Evolutionary conservation across 2,329 filamentous ascomycete genomes (phyloP), one percentile per base, ranked within the genome.

Genomic region (Trichophyton schoenleinii): DNA sequence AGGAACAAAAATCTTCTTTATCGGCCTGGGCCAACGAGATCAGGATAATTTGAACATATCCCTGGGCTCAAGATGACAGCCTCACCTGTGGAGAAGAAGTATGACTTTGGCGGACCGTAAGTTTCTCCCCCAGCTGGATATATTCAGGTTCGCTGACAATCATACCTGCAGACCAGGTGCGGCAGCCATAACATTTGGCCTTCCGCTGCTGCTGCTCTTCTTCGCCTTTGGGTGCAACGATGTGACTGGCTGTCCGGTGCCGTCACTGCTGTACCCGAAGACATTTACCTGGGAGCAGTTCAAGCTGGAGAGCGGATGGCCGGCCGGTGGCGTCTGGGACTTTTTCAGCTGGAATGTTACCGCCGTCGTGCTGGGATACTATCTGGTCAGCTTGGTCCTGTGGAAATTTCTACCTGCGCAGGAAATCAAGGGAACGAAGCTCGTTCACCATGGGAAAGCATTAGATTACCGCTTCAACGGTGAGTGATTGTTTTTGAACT

Each of bases 201-300:
- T 96, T 0, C 92, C 92, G 0, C 63, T 91, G 48, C 80, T 91
- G 65, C 83, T 90, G 67, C 95, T 94, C 75, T 72, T 85, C 68
- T 87, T 92, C 70, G 81, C 86, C 55, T 95, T 96, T 71, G 79
- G 87, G 68, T 96, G 92, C 81, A 97, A 96, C 77, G 91, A 97
- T 73, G 79, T 95, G 65, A 87, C 89, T 7, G 92, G 94, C 62
- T 97, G 94, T 71, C 94, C 92, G 55, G 86, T 89, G 2, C 90
- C 91, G 2, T 90, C 88, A 3, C 80, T 92, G 7, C 81, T 95
- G 42, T 80, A 81, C 66, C 91, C 88, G 36, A 85, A 81, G 61
- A 87, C 83, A 7, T 76, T 96, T 63, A 85, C 85, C 48, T 77
- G 91, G 57, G 82, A 86, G 20, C 82, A 83, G 68, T 77, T 96